Conservation (phyloP, 306 rosid genomes). For the Lathyrus sativus region DNA sequence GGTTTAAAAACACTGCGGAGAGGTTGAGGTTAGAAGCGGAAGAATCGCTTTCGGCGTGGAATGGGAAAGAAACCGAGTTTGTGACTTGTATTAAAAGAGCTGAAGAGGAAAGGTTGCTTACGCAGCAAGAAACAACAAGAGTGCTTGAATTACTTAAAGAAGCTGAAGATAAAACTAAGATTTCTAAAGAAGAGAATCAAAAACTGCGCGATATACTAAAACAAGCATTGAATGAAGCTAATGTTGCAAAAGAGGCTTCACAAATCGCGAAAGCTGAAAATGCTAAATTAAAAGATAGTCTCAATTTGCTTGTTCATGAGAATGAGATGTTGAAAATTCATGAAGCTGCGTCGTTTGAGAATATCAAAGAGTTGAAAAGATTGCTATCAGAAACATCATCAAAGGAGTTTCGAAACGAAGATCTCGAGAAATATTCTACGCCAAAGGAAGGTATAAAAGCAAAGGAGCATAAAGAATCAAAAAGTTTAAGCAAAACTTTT, state of each 20-base stretch:
- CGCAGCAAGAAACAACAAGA: conserved; percentile 49
- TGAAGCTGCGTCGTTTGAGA: conserved; percentile 66
- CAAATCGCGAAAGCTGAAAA: conserved; percentile 74
- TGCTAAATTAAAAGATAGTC: conserved; percentile 60
- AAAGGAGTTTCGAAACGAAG: conserved; percentile 46
- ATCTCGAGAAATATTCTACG: conserved; percentile 35
- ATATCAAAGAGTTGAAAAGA: conserved; percentile 64
- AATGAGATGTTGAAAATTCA: conserved; percentile 62
- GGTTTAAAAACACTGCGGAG: conserved; percentile 58
- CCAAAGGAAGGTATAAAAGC: conserved; percentile 42
- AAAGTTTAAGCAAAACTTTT: conserved; percentile 43
- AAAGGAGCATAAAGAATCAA: conserved; percentile 40
- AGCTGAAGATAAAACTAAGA: conserved; percentile 43
- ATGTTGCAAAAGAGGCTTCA: conserved; percentile 76
- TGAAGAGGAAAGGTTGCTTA: conserved; percentile 64
- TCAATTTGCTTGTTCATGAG: conserved; percentile 52
- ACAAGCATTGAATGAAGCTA: conserved; percentile 85
- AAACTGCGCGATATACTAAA: conserved; percentile 83
- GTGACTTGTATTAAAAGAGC: conserved; percentile 70
- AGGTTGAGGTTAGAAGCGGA: conserved; percentile 84
- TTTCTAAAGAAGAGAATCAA: conserved; percentile 71
- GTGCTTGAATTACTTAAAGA: conserved; percentile 43
- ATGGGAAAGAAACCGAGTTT: conserved; percentile 64
- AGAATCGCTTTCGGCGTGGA: conserved; percentile 76
- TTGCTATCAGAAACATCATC: conserved; percentile 54